Conservation (phyloP, 495 filamentous ascomycete species). For the Staphylotrichum longicolle region DNA sequence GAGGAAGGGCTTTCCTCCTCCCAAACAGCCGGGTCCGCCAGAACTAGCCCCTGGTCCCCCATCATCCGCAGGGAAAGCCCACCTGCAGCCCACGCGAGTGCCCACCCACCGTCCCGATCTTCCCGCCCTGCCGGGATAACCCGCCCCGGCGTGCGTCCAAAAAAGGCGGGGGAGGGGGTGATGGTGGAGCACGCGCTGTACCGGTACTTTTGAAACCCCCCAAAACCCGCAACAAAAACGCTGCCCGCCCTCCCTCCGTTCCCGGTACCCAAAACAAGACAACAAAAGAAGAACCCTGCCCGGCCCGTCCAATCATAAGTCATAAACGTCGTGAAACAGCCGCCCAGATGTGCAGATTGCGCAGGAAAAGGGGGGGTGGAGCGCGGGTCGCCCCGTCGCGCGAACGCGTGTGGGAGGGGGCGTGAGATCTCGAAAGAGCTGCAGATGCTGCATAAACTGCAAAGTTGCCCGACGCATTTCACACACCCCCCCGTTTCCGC, state of each 20-base stretch:
- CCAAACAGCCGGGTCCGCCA: slow-evolving; percentile 23
- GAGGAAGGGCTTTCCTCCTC: not conserved
- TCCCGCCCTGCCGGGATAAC: not conserved
- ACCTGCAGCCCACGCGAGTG: slow-evolving; percentile 19
- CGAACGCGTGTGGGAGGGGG: slow-evolving; percentile 22
- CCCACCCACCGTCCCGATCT: not conserved
- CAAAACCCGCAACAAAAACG: slow-evolving; percentile 17
- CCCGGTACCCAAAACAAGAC: slow-evolving; percentile 11
- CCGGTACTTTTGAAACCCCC: slow-evolving; percentile 6
- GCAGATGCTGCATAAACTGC: slow-evolving; percentile 22
- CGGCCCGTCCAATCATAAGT: slow-evolving; percentile 46
- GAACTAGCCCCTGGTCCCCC: slow-evolving; percentile 3
- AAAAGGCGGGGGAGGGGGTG: not conserved
- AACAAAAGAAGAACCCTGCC: not conserved
- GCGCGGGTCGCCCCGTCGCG: slow-evolving; percentile 18
- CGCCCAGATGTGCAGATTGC: slow-evolving; percentile 13
- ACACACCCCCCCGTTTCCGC: slow-evolving; percentile 26
- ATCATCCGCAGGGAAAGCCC: too few relatives aligned
- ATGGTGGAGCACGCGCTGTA: not conserved
- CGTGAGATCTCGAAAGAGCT: slow-evolving; percentile 26
- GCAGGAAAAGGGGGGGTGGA: not conserved
- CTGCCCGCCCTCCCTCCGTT: slow-evolving; percentile 18
- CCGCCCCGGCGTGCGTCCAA: slow-evolving; percentile 7
- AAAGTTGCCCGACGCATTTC: slow-evolving; percentile 26
- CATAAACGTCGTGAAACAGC: slow-evolving; percentile 44